These are phyloP conservation scores for Russula sp. DNA, from an alignment of 768 basidiomycete genomes.

Conservation along the genomic window DNA sequence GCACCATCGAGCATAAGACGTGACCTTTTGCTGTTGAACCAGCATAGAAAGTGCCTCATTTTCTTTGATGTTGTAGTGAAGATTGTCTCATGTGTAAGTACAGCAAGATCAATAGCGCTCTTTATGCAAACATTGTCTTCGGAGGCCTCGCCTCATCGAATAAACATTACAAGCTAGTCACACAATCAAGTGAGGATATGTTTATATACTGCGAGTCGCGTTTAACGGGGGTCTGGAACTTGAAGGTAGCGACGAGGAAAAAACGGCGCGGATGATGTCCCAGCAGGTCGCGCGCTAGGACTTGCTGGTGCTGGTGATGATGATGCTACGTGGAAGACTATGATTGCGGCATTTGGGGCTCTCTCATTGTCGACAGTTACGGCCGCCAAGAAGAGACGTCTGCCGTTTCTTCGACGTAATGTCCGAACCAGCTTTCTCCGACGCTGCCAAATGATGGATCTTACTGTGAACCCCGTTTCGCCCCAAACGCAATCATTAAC, in stretches of 20 bases:
- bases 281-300: neutral
- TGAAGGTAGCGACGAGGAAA: constrained; percentile 12
- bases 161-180: neutral
- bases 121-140: constrained; percentile 18
- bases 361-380: constrained; percentile 19
- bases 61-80: neutral
- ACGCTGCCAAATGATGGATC: constrained; percentile 41
- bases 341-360: constrained; percentile 18
- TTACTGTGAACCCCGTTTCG: constrained; percentile 37
- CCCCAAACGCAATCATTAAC: constrained; percentile 30
- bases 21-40: constrained; percentile 4
- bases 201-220: neutral
- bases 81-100: neutral
- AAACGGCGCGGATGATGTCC: neutral
- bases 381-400: constrained; percentile 31
- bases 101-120: constrained; percentile 16
- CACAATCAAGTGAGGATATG: constrained; percentile 14
- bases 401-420: constrained; percentile 59
- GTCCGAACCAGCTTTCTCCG: constrained; percentile 48
- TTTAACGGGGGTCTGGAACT: neutral
- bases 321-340: constrained; percentile 10
- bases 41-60: constrained; percentile 16
- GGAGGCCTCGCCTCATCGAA: neutral
- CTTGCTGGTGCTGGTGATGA: neutral
- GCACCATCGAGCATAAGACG: constrained; percentile 11